Conservation (phyloP, 1,284 basidiomycete species). For the Cryptococcus maquisensis region DNA sequence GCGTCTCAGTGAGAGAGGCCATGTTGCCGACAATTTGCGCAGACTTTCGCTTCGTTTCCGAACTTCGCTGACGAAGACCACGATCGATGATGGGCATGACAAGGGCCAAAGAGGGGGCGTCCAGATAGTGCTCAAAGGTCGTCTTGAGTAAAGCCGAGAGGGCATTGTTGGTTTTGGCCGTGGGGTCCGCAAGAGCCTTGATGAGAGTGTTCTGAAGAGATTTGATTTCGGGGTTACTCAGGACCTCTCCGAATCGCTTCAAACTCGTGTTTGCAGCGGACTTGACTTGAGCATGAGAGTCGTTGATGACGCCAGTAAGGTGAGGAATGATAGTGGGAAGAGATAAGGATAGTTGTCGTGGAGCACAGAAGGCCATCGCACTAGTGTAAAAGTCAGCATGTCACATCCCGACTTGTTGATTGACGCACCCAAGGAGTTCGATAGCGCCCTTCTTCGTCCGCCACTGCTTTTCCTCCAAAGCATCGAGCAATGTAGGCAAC, state of each 20-base stretch:
- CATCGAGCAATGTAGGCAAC: constrained; percentile 81
- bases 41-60: constrained; percentile 92
- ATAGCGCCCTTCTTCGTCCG: constrained; percentile 96
- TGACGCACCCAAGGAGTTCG: constrained; percentile 71
- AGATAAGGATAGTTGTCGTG: constrained; percentile 88
- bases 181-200: constrained; percentile 94
- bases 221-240: constrained; percentile 92
- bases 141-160: constrained; percentile 81
- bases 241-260: constrained; percentile 96
- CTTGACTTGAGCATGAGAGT: constrained; percentile 96
- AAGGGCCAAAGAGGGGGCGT: constrained; percentile 94
- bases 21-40: constrained; percentile 97
- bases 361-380: constrained; percentile 98
- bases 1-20: constrained; percentile 87
- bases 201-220: constrained; percentile 85
- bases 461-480: constrained; percentile 98
- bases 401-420: not conserved
- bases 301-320: constrained; percentile 89
- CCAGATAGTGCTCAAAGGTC: constrained; percentile 97
- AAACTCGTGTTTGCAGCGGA: constrained; percentile 88
- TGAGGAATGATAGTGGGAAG: constrained; percentile 95
- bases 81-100: constrained; percentile 95
- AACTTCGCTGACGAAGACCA: constrained; percentile 84
- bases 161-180: constrained; percentile 77
- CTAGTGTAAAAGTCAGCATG: constrained; percentile 11